Conservation (phyloP, 2,329 filamentous ascomycete genomes). For the Dactylellina leptospora region DNA sequence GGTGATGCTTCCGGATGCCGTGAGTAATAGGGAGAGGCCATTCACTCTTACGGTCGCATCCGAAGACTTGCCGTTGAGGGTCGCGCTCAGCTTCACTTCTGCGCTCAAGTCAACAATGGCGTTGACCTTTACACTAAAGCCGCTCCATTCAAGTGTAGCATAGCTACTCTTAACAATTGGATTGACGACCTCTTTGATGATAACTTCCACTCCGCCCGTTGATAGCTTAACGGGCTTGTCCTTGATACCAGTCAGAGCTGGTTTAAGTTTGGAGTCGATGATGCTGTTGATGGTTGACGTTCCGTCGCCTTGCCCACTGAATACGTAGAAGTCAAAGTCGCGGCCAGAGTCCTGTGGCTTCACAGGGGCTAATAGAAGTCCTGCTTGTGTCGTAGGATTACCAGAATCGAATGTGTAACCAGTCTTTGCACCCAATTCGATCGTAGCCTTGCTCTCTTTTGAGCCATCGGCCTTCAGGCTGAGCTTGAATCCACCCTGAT, state of each 20-base stretch:
- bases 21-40: constrained; percentile 7
- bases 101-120: constrained; percentile 17
- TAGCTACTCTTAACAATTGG: constrained; percentile 24
- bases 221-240: constrained; percentile 21
- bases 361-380: constrained; percentile 31
- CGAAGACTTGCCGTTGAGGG: constrained; percentile 11
- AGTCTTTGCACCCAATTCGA: constrained; percentile 36
- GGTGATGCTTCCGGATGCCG: constrained; percentile 19
- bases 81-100: constrained; percentile 16
- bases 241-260: constrained; percentile 15
- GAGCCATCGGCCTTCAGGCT: constrained; percentile 17
- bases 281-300: constrained; percentile 24
- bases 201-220: constrained; percentile 10
- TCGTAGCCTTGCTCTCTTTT: constrained; percentile 19
- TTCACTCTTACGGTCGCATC: constrained; percentile 20
- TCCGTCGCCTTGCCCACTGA: constrained; percentile 25
- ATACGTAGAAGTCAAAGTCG: constrained; percentile 40
- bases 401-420: constrained; percentile 4
- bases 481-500: constrained; percentile 41
- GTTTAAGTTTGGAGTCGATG: constrained; percentile 28
- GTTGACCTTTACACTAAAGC: constrained; percentile 13
- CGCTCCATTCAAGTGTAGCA: constrained; percentile 13
- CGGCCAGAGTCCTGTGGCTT: constrained; percentile 18
- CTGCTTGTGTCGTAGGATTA: constrained; percentile 31
- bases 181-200: constrained; percentile 22